Conservation (phyloP, 345 rosid genomes). For the Dipteronia sinensis region DNA sequence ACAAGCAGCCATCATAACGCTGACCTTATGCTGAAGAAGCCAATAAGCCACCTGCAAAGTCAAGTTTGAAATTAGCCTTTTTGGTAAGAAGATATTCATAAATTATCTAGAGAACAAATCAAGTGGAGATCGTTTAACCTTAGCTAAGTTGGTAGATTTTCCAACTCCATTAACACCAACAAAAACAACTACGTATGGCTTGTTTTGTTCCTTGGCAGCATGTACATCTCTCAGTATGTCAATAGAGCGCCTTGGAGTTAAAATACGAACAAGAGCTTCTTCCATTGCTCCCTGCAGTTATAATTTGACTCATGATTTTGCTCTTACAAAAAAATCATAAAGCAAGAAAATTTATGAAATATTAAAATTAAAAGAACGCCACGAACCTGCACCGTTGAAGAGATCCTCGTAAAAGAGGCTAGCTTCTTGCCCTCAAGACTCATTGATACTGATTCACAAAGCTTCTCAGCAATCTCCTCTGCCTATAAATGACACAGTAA, state of each 20-base stretch:
- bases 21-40: constrained; percentile 91
- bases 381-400: constrained; percentile 92
- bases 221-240: constrained; percentile 95
- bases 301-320: not conserved
- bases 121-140: constrained; percentile 40
- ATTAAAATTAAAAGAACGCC: not conserved
- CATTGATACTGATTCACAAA: constrained; percentile 93
- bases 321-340: not conserved
- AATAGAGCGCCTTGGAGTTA: constrained; percentile 96
- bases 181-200: constrained; percentile 93
- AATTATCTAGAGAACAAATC: not conserved
- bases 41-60: constrained; percentile 83
- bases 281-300: constrained; percentile 87
- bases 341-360: not conserved
- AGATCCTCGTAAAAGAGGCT: constrained; percentile 95
- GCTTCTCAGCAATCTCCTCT: constrained; percentile 98
- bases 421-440: constrained; percentile 97
- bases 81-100: constrained; percentile 6
- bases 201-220: constrained; percentile 88
- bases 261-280: constrained; percentile 91
- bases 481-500: constrained; percentile 53
- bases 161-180: constrained; percentile 99
- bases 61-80: constrained; percentile 9
- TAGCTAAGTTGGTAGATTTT: constrained; percentile 94
- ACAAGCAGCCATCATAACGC: constrained; percentile 99